Base-by-base conservation (phyloP, 1,284 basidiomycete species). In the Leccinum cinnamomeum region DNA sequence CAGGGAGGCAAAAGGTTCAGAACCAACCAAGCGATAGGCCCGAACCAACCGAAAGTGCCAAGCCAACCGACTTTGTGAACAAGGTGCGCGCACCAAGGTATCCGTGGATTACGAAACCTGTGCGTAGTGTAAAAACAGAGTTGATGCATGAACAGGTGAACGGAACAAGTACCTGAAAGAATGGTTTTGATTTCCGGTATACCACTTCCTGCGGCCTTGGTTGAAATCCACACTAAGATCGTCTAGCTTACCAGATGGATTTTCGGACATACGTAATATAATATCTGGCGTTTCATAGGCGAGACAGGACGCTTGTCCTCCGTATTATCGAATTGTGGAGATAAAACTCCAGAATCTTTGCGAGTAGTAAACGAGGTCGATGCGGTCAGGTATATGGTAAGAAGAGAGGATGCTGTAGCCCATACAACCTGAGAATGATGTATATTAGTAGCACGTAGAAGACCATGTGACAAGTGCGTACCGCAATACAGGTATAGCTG, bases 181-280 rank as follows among this genome's bases (percentile, higher is more conserved):
- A 98, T 97, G 1, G 95, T 96, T 78, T 98, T 99, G 76, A 98
- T 91, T 76, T 98, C 97, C 0, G 96, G 95, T 62, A 98, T 97
- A 65, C 97, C 97, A 70, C 92, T 95, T 12, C 97, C 97, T 30
- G 94, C 94, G 12, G 96, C 97, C 88, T 72, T 92, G 68, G 67
- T 28, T 25, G 33, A 60, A 59, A 44, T 23, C 25, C 30, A 60
- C 58, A 39, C 23, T 66, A 46, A 66, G 62, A 61, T 64, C 10
- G 68, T 63, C 67, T 68, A 57, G 62, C 65, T 41, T 33, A 62
- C 57, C 53, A n/a, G 20, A 35, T 41, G 14, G 58, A 64, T 53
- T 57, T 30, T 35, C 53, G 44, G 44, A 79, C 88, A 58, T 75
- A 91, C 90, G 73, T 95, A 96, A 78, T 91, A 95, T 76, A 95